These are phyloP conservation scores for Lepraria neglecta DNA, from an alignment of 495 filamentous ascomycete species.

Conservation along the genomic window DNA sequence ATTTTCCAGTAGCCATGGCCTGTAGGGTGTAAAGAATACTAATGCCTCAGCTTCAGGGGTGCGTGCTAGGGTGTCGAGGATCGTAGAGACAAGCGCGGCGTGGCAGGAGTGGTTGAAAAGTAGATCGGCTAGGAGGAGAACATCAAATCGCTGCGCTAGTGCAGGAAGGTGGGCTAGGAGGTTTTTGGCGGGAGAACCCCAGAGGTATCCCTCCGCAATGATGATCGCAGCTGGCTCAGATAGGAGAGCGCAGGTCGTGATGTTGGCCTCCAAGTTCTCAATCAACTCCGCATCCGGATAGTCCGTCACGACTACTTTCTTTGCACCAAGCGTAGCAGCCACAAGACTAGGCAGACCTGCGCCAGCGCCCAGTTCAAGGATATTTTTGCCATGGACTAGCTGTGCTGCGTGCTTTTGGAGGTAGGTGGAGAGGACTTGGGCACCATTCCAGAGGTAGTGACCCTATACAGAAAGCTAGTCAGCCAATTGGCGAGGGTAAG, in stretches of 20 bases:
- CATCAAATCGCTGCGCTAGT: conserved; percentile 53
- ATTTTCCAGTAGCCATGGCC: conserved; percentile 79
- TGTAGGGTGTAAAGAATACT: conserved; percentile 90
- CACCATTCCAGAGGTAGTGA: conserved; percentile 87
- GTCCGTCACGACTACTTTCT: conserved; percentile 71
- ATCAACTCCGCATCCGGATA: conserved; percentile 80
- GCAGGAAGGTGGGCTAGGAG: conserved; percentile 37
- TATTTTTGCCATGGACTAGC: conserved; percentile 53
- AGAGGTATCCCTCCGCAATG: conserved; percentile 63
- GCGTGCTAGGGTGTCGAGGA: conserved; percentile 55
- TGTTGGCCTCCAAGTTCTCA: conserved; percentile 66
- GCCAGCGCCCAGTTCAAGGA: conserved; percentile 87
- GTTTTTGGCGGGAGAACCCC: conserved; percentile 56
- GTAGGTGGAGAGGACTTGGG: conserved; percentile 64
- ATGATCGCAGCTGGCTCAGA: conserved; percentile 18
- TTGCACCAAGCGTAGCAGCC: conserved; percentile 62
- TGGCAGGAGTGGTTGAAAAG: conserved; percentile 88
- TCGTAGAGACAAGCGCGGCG: conserved; percentile 61
- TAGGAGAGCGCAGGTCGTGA: conserved; percentile 40
- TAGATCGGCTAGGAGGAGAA: conserved; percentile 79
- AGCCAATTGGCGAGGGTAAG: conserved; percentile 2
- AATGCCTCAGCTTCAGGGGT: conserved; percentile 54
- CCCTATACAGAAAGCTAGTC: conserved; percentile 45
- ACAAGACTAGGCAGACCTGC: conserved; percentile 80
- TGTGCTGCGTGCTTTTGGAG: conserved; percentile 56